Evolutionary conservation across 2,329 filamentous ascomycete genomes (phyloP).

Genomic region (Cercospora zeae-maydis): DNA sequence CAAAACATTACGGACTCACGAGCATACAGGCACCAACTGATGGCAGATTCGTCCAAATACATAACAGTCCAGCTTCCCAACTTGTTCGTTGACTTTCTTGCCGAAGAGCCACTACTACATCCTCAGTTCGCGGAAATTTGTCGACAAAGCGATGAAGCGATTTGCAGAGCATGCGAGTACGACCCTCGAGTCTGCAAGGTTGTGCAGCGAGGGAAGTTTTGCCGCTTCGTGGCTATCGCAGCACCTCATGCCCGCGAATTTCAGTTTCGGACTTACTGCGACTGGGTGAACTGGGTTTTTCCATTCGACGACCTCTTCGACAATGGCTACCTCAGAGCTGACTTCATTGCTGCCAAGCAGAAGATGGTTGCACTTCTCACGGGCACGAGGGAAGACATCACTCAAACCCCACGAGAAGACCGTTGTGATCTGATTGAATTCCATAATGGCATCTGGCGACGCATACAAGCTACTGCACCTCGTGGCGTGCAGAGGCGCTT

Average conservation of each 20-base stretch:
- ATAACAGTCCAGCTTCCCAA: background rate
- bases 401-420: background rate
- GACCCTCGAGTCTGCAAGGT: background rate
- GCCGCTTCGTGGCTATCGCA: background rate
- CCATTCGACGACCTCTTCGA: constrained; percentile 10
- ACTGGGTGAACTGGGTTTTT: constrained; percentile 7
- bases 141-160: background rate
- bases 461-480: background rate
- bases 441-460: background rate
- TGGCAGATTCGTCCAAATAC: background rate
- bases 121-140: background rate
- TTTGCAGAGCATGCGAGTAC: background rate
- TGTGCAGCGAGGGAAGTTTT: background rate
- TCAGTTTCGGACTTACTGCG: background rate
- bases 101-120: background rate
- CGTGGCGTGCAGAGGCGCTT: background rate
- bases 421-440: background rate
- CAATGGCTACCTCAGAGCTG: constrained; percentile 3
- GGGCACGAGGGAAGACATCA: background rate
- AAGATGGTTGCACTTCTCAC: background rate
- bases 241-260: background rate
- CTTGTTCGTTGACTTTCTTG: background rate
- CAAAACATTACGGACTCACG: background rate
- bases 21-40: background rate
- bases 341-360: background rate